Evolutionary conservation across 2,329 filamentous ascomycete genomes (phyloP).

Genomic region (Penicillium thymicola): DNA sequence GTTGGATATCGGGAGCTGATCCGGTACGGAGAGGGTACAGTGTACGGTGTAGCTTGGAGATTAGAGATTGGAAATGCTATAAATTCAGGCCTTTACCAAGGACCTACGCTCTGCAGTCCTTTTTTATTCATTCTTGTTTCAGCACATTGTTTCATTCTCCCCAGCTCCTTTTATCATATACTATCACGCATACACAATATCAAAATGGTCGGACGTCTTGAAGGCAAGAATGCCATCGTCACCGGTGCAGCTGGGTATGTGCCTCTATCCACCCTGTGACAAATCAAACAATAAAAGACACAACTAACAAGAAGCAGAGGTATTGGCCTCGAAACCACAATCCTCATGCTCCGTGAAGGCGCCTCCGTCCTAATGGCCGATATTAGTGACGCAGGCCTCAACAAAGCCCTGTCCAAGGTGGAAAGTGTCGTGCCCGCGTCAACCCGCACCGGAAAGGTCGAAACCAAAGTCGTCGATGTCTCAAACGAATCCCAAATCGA

Average conservation of each 20-base stretch:
- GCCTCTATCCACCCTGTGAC: background rate
- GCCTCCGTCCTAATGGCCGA: constrained; percentile 83
- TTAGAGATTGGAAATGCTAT: constrained; percentile 47
- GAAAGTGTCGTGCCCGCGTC: constrained; percentile 64
- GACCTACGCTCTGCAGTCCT: background rate
- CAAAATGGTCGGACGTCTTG: constrained; percentile 37
- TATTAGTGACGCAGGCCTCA: constrained; percentile 73
- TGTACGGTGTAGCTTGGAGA: background rate
- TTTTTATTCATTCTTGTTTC: background rate
- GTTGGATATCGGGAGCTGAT: background rate
- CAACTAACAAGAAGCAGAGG: constrained; percentile 51
- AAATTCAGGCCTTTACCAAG: constrained; percentile 35
- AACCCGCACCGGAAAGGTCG: constrained; percentile 15
- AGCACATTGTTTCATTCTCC: background rate
- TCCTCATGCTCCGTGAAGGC: constrained; percentile 86
- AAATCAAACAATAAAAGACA: background rate
- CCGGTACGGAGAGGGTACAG: background rate
- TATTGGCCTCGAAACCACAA: constrained; percentile 87
- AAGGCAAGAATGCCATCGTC: constrained; percentile 69
- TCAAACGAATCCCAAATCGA: constrained; percentile 79
- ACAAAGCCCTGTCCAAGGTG: constrained; percentile 72
- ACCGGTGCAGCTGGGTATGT: constrained; percentile 79
- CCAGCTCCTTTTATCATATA: background rate
- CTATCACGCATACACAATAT: background rate
- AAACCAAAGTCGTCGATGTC: constrained; percentile 58